phyloP scores from a whole-genome alignment of 2,329 filamentous ascomycete genomes.

The Ophiostoma triangulosporum region DNA sequence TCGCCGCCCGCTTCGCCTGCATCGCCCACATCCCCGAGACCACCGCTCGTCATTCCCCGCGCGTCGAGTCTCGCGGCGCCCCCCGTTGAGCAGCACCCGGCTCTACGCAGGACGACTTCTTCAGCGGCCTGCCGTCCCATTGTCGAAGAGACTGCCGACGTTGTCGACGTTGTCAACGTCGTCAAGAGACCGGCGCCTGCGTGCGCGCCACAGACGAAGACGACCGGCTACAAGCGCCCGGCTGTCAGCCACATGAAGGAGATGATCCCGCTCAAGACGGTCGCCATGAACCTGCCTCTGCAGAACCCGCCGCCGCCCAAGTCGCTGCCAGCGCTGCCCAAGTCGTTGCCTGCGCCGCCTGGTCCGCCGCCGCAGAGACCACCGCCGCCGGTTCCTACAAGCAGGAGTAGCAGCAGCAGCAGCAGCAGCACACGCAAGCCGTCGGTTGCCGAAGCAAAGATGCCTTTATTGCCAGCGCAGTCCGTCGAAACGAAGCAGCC shows the following conservation, averaged over 20 bases:
- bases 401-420: background rate
- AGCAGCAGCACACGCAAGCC: too few species aligned
- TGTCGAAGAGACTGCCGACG: slow-evolving; percentile 20
- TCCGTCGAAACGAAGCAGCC: background rate
- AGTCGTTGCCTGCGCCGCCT: background rate
- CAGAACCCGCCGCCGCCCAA: too few species aligned
- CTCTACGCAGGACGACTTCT: slow-evolving; percentile 28
- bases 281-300: background rate
- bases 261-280: slow-evolving; percentile 1
- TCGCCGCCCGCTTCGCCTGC: background rate
- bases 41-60: slow-evolving; percentile 22
- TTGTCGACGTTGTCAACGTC: slow-evolving; percentile 13
- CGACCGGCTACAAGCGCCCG: background rate
- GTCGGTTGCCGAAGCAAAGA: too few species aligned
- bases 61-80: slow-evolving; percentile 23
- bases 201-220: background rate
- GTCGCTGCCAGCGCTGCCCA: background rate
- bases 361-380: background rate
- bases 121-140: slow-evolving; percentile 20
- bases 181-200: too few species aligned
- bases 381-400: background rate
- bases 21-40: background rate
- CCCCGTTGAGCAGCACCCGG: slow-evolving; percentile 39
- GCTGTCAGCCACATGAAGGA: background rate
- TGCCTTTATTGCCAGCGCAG: too few species aligned